phyloP scores from a whole-genome alignment of 768 basidiomycete species.

The Leccinum subgranulosum region DNA sequence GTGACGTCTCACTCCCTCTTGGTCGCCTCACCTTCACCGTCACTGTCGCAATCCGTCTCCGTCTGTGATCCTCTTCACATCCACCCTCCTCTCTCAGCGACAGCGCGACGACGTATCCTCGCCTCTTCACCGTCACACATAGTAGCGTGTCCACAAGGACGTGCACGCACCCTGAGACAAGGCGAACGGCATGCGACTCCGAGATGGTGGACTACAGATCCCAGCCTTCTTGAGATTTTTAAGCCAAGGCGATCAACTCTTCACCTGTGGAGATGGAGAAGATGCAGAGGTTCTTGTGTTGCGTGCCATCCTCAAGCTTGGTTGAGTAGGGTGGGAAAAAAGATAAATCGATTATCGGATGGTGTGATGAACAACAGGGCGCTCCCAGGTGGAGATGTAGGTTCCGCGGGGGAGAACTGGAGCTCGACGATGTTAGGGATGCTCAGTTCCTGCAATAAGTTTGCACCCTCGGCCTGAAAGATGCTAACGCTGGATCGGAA shows the following conservation, averaged over 20 bases:
- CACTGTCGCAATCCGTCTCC: too few species aligned
- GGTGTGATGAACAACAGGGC: conserved; percentile 45
- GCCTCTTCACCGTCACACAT: too few species aligned
- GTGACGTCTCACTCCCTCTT: too few species aligned
- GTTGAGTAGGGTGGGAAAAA: conserved; percentile 43
- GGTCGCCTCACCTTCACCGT: too few species aligned
- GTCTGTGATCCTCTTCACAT: too few species aligned
- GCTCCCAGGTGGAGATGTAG: conserved; percentile 94
- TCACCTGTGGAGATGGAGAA: conserved; percentile 85
- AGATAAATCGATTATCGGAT: background rate
- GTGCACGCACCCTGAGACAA: too few species aligned
- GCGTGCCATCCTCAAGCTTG: conserved; percentile 86
- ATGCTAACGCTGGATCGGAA: conserved; percentile 58
- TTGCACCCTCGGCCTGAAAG: conserved; percentile 68
- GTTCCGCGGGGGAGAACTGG: conserved; percentile 92
- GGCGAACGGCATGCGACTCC: conserved; percentile 80
- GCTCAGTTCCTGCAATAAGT: conserved; percentile 71
- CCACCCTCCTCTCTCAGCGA: too few species aligned
- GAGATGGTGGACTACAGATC: conserved; percentile 88
- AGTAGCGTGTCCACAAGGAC: too few species aligned
- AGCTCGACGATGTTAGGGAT: conserved; percentile 73
- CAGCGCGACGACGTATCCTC: too few species aligned
- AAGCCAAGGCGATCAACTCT: conserved; percentile 82
- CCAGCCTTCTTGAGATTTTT: conserved; percentile 92
- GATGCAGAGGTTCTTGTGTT: conserved; percentile 92